These are phyloP conservation scores for Solanum chiquidenum DNA, from an alignment of 257 asterid genomes.

Conservation along the genomic window DNA sequence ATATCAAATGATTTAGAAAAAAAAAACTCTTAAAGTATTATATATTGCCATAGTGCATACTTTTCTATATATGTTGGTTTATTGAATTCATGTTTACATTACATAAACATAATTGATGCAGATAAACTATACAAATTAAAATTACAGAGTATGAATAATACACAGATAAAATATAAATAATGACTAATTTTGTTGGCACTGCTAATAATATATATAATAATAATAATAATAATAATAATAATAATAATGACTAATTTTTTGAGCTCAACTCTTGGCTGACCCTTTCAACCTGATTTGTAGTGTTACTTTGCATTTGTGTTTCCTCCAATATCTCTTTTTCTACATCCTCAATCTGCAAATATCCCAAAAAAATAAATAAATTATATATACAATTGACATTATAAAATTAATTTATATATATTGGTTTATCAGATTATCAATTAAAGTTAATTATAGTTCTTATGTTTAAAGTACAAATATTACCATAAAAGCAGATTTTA, in stretches of 20 bases:
- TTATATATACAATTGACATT: background rate
- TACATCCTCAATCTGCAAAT: slow-evolving; percentile 3
- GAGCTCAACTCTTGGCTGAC: background rate
- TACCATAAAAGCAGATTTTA: background rate
- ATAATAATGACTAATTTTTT: background rate
- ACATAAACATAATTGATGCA: background rate
- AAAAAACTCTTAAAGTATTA: background rate
- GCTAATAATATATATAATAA: too few species aligned
- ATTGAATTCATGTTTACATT: background rate
- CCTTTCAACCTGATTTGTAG: background rate
- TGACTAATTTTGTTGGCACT: background rate
- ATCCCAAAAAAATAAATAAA: background rate
- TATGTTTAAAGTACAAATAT: background rate
- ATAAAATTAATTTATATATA: background rate
- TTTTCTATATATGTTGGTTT: background rate
- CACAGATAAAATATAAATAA: background rate
- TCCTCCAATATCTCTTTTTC: slow-evolving; percentile 6
- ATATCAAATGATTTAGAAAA: background rate
- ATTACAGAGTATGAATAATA: background rate
- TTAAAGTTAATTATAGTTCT: background rate
- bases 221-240: too few species aligned
- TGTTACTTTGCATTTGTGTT: background rate
- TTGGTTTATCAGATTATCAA: too few species aligned
- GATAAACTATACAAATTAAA: background rate
- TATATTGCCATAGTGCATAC: background rate